These are phyloP conservation scores for Quercus bicolor DNA, from an alignment of 306 rosid genomes.

Conservation along the genomic window DNA sequence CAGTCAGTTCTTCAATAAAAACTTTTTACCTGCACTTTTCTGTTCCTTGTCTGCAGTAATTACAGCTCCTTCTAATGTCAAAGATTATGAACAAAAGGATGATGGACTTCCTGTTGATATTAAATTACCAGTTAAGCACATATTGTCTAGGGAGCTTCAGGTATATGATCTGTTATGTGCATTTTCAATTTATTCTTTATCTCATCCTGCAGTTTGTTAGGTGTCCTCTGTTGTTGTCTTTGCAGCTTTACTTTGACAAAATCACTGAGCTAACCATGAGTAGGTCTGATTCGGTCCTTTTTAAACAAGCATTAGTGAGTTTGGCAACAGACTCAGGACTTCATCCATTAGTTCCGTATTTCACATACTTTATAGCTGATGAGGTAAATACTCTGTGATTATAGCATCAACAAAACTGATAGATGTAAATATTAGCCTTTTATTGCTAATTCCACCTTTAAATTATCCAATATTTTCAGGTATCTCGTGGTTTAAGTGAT, in stretches of 20 bases:
- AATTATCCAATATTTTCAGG: conserved; percentile 46
- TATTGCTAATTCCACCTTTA: conserved; percentile 16
- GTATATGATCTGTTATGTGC: conserved; percentile 34
- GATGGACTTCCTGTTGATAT: conserved; percentile 65
- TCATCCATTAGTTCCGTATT: conserved; percentile 86
- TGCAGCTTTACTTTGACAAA: conserved; percentile 86
- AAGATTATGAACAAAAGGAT: conserved; percentile 66
- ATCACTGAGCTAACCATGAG: conserved; percentile 54
- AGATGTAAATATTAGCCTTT: background rate
- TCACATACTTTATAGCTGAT: conserved; percentile 72
- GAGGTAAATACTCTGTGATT: conserved; percentile 50
- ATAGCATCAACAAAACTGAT: background rate
- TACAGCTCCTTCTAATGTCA: conserved; percentile 56
- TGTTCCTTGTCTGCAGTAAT: conserved; percentile 19
- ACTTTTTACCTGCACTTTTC: background rate
- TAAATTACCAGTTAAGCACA: conserved; percentile 74
- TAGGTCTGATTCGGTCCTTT: conserved; percentile 55
- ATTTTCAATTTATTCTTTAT: background rate
- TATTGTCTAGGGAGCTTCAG: conserved; percentile 80
- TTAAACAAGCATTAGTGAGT: conserved; percentile 74
- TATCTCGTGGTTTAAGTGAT: conserved; percentile 53
- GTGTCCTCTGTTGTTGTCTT: conserved; percentile 23
- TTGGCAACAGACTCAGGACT: conserved; percentile 83
- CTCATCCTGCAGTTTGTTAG: background rate
- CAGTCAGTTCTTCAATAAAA: background rate